These are phyloP conservation scores for Mollisia scopiformis DNA, from an alignment of 2,329 filamentous ascomycete genomes.

Conservation along the genomic window DNA sequence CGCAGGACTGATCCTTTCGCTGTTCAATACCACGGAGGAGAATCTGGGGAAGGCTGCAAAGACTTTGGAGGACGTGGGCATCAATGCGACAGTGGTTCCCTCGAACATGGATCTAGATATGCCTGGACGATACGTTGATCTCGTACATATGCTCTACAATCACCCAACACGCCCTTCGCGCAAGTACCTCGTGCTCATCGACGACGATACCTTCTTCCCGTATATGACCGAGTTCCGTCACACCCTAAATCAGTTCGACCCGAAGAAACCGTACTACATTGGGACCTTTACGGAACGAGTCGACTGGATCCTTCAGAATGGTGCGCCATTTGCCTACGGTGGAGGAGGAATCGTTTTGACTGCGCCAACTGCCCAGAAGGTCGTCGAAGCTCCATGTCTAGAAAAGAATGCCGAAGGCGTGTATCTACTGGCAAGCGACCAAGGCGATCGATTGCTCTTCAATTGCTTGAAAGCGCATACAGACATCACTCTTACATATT, in stretches of 20 bases:
- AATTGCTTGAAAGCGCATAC: conserved; percentile 34
- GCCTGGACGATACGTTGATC: conserved; percentile 60
- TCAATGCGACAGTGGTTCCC: conserved; percentile 59
- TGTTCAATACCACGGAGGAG: conserved; percentile 53
- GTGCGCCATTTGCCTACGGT: conserved; percentile 35
- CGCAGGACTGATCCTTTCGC: conserved; percentile 57
- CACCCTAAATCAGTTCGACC: conserved; percentile 39
- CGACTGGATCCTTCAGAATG: conserved; percentile 33
- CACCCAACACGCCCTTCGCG: conserved; percentile 40
- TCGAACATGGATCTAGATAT: conserved; percentile 57
- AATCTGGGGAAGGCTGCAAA: conserved; percentile 53
- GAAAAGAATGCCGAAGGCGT: conserved; percentile 25
- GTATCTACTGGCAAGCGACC: conserved; percentile 29
- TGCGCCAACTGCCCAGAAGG: conserved; percentile 24
- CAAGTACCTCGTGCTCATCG: conserved; percentile 36
- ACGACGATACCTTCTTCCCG: conserved; percentile 39
- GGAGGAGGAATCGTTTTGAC: conserved; percentile 38
- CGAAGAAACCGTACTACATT: conserved; percentile 33
- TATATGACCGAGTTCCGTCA: conserved; percentile 28
- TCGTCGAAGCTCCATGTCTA: conserved; percentile 29
- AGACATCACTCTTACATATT: conserved; percentile 31
- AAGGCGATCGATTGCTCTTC: conserved; percentile 37
- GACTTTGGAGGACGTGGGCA: conserved; percentile 50
- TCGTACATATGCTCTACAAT: conserved; percentile 57
- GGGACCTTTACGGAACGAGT: conserved; percentile 36